Evolutionary conservation across 371 early-diverging fungal genomes (phyloP), one percentile per base, ranked within the genome.

Genomic region (Rhizopus microsporus): DNA sequence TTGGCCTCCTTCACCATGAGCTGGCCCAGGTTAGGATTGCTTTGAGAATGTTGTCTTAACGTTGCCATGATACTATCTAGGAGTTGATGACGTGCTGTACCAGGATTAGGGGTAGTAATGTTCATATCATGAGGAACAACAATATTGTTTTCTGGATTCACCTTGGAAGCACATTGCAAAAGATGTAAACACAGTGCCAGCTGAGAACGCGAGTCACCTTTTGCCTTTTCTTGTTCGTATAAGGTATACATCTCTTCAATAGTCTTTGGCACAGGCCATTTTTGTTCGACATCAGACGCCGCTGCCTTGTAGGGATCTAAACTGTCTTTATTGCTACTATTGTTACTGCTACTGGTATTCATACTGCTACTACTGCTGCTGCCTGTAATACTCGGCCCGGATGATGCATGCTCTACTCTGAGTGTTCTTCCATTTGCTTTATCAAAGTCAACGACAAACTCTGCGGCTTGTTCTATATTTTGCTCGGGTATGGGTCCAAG

Each of bases 1-100:
- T 87, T 72, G 3, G 86, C 89, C 60, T 93, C 93, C 34, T 67
- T 56, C 7, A 77, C 63, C 61, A 87, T 74, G 5, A 75, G 75
- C 31, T 90, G 80, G 37, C 89, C 90, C 30, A 59, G 43, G 7
- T 59, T 47, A 23, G 23, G 38, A 16, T 51, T 30, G n/a, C 7
- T 6, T 10, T 23, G 23, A 23, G 3, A 30, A 0, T 16, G 29
- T 7, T 37, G 31, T 37, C 23, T 47, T 12, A 63, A 17, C 30
- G 40, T 43, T 1, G 51, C 13, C 34, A 54, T 49, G 10, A 60
- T 30, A 8, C 43, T 44, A 9, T 45, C 53, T 5, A 58, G 17
- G n/a, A 49, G 7, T 33, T 15, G 16, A 34, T 32, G 7, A n/a
- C 34, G n/a, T 49, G 50, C 31, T 32, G 39, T 13, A 10, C 39